Percentiles rank a stretch among this genome's conserved stretches.
These are phyloP conservation scores for Rhytidiadelphus loreus DNA, from an alignment of 225 moss, liverwort and hornwort genomes.

Conservation along the genomic window DNA sequence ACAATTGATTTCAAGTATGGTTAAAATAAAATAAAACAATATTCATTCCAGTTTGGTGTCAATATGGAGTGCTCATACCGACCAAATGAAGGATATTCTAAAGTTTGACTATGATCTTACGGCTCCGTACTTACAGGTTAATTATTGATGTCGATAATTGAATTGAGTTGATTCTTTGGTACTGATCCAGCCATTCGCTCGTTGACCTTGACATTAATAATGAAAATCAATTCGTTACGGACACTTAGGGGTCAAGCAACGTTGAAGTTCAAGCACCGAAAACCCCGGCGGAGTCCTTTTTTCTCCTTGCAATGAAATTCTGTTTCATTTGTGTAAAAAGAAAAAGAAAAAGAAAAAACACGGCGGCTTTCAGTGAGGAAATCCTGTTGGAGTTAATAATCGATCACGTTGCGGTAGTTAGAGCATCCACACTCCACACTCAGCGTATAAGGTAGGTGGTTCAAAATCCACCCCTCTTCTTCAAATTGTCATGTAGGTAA, in stretches of 20 bases:
- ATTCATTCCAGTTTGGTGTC: too few species aligned
- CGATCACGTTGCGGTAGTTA: too few species aligned
- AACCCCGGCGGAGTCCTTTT: too few species aligned
- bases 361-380: too few species aligned
- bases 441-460: too few species aligned
- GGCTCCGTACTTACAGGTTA: too few species aligned
- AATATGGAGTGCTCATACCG: neutral
- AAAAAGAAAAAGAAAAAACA: too few species aligned
- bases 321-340: too few species aligned
- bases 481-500: too few species aligned
- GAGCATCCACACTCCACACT: too few species aligned
- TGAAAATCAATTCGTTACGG: neutral
- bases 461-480: too few species aligned
- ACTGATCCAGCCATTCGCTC: neutral
- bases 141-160: neutral
- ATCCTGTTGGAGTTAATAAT: neutral
- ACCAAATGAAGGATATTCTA: neutral
- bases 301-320: neutral
- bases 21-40: neutral
- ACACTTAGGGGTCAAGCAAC: neutral
- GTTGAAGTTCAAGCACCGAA: neutral
- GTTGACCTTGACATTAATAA: neutral
- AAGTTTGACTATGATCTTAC: neutral
- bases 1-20: too few species aligned
- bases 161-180: neutral